Conservation (phyloP, 2,329 filamentous ascomycete species). For the Aspergillus amoenus region DNA sequence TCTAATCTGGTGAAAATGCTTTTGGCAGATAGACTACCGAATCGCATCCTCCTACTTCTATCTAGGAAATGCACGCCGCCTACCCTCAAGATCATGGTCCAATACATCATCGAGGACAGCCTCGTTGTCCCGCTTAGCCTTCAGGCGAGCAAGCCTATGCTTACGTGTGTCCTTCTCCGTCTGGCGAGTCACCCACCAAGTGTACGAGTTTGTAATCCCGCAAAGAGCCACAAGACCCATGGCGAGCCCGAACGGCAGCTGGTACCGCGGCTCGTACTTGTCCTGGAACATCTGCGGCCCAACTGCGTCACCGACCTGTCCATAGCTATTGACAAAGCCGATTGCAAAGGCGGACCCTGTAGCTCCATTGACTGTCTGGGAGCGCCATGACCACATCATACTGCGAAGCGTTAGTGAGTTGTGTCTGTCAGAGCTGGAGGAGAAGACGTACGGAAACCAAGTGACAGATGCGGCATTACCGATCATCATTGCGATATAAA, state of each 20-base stretch:
- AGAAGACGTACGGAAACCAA: too few relatives aligned
- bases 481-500: too few relatives aligned
- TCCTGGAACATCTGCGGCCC: constrained; percentile 20
- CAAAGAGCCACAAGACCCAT: constrained; percentile 18
- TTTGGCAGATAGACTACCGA: too few relatives aligned
- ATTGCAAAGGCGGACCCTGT: constrained; percentile 17
- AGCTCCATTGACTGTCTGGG: constrained; percentile 10
- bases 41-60: too few relatives aligned
- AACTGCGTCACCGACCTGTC: constrained; percentile 21
- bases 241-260: constrained; percentile 16
- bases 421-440: too few relatives aligned
- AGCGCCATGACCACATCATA: constrained; percentile 15
- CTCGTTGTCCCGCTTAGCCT: background rate
- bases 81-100: too few relatives aligned
- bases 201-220: background rate
- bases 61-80: too few relatives aligned
- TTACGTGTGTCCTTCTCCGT: constrained; percentile 14
- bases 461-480: too few relatives aligned
- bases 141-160: constrained; percentile 4
- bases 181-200: background rate
- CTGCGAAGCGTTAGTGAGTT: background rate
- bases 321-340: constrained; percentile 22
- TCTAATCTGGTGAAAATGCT: too few relatives aligned
- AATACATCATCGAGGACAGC: background rate
- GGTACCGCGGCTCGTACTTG: constrained; percentile 18